Evolutionary conservation across 2,329 filamentous ascomycete genomes (phyloP), one percentile per base, ranked within the genome.

Genomic region (Sclerotinia trifoliorum): DNA sequence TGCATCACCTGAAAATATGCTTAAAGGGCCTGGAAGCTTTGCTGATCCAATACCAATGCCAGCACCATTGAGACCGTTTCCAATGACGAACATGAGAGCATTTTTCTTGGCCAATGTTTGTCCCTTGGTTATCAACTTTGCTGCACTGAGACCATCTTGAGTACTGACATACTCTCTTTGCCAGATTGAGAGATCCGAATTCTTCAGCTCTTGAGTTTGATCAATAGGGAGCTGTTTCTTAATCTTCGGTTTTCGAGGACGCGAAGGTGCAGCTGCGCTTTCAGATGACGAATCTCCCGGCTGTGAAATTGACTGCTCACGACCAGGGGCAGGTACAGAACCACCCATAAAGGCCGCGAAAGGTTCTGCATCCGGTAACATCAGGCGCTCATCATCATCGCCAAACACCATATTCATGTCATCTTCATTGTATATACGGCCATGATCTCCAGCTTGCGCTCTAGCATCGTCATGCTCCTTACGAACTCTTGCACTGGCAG

Each of bases 51-150:
- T 71, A 3, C 80, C 80, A 7, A 77, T 67, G 15, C 85, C 85
- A 10, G 88, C 80, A 54, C 81, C 81, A 54, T 84, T 85, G 57
- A 89, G 79, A 8, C 87, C 87, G 60, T 79, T 75, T 6, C 84
- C 85, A 69, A 85, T 82, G 5, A 90, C 82, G 81, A 85, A 90
- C 73, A 84, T 82, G 15, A 83, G 82, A 0, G 88, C 89, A 69
- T 89, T 90, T 74, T 84, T 86, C 78, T 86, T 90, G 2, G 87
- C 86, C 54, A 83, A 79, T 0, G 78, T 76, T 17, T 77, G 71
- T 19, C 79, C 73, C 60, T 79, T 81, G 46, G 81, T 78, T 7
- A 62, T 68, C 79, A 78, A 72, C 71, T 85, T 88, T 26, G 79
- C 74, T 42, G 78, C 79, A 8, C 74, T 74, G 11, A 81, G 82